phyloP scores from a whole-genome alignment of 2,329 filamentous ascomycete species.

The Diplodia intermedia region DNA sequence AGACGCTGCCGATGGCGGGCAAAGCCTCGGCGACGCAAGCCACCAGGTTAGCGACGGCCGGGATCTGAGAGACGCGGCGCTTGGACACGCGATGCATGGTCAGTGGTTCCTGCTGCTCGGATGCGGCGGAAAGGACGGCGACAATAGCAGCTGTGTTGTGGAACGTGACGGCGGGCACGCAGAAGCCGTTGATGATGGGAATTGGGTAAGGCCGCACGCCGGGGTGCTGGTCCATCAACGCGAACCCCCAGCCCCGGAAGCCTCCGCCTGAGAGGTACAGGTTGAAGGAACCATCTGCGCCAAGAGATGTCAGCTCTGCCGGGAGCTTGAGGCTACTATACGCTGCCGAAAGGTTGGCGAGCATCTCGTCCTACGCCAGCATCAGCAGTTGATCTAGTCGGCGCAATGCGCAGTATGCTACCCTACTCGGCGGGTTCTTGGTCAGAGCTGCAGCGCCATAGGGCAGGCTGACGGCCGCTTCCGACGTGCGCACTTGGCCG shows the following conservation, averaged over 20 bases:
- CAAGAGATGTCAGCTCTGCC: constrained; percentile 47
- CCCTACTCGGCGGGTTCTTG: constrained; percentile 18
- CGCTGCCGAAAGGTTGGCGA: constrained; percentile 64
- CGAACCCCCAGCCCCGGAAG: constrained; percentile 88
- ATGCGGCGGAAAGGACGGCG: constrained; percentile 65
- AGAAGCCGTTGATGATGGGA: constrained; percentile 80
- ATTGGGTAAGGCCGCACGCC: constrained; percentile 81
- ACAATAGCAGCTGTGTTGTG: constrained; percentile 43
- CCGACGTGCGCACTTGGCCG: constrained; percentile 60
- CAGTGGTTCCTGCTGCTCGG: constrained; percentile 47
- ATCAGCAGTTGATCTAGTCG: constrained; percentile 39
- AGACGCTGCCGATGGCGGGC: constrained; percentile 71
- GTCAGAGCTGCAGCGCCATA: constrained; percentile 73
- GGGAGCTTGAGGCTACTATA: constrained; percentile 67
- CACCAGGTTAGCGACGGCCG: constrained; percentile 82
- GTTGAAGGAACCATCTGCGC: constrained; percentile 61
- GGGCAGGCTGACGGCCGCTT: constrained; percentile 67
- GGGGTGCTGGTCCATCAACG: constrained; percentile 79
- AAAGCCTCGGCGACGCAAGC: constrained; percentile 73
- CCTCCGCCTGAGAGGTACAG: constrained; percentile 90
- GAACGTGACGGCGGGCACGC: constrained; percentile 53
- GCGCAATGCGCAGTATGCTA: background rate
- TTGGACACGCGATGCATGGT: constrained; percentile 71
- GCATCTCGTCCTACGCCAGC: constrained; percentile 58
- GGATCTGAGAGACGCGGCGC: constrained; percentile 79